These are phyloP conservation scores for Cladophialophora yegresii DNA, from an alignment of 2,329 filamentous ascomycete species.

Conservation along the genomic window DNA sequence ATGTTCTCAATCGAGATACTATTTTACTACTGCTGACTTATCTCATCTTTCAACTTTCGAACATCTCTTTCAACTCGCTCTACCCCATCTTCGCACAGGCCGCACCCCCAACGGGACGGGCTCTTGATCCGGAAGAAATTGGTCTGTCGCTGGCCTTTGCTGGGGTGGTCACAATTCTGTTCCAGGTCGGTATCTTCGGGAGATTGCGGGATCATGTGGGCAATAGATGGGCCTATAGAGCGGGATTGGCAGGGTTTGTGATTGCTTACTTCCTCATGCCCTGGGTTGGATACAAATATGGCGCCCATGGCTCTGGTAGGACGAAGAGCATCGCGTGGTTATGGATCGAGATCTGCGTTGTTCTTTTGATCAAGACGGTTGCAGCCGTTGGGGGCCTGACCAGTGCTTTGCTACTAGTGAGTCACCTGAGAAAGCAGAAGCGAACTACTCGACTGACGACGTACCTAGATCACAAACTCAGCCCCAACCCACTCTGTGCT, in stretches of 20 bases:
- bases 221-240: constrained; percentile 80
- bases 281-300: constrained; percentile 74
- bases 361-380: constrained; percentile 85
- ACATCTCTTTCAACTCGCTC: constrained; percentile 91
- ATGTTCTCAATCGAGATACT: constrained; percentile 77
- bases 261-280: constrained; percentile 85
- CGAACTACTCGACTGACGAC: constrained; percentile 6
- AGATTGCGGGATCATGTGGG: constrained; percentile 75
- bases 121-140: constrained; percentile 74
- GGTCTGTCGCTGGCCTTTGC: constrained; percentile 83
- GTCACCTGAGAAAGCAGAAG: constrained; percentile 39
- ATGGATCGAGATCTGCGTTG: constrained; percentile 75
- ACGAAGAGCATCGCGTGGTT: constrained; percentile 68
- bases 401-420: constrained; percentile 80
- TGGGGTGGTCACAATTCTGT: constrained; percentile 80
- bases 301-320: constrained; percentile 52
- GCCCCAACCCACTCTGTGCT: constrained; percentile 82
- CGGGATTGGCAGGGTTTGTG: constrained; percentile 76
- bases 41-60: constrained; percentile 88
- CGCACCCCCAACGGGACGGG: constrained; percentile 71
- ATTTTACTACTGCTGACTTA: constrained; percentile 80
- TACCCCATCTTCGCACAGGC: constrained; percentile 91
- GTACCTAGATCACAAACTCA: constrained; percentile 80
- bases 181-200: constrained; percentile 84
- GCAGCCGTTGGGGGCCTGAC: constrained; percentile 87